Percentiles rank a stretch among this genome's conserved stretches.
phyloP scores from a whole-genome alignment of 768 basidiomycete species.

The Tephrocybe sp. region DNA sequence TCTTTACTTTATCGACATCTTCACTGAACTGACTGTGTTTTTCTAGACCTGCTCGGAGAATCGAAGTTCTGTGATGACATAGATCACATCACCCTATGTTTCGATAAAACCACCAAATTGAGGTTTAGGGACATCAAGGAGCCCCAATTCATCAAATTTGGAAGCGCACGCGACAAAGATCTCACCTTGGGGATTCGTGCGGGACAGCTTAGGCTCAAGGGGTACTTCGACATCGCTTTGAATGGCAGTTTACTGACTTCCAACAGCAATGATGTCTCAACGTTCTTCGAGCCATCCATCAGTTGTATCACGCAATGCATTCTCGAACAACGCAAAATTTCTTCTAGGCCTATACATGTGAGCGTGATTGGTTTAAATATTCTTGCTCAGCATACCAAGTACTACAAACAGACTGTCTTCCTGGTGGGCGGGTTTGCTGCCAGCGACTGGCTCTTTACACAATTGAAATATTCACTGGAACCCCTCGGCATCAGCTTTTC shows the following conservation, averaged over 20 bases:
- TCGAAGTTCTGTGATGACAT: slow-evolving; percentile 42
- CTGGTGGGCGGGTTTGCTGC: slow-evolving; percentile 56
- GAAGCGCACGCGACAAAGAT: slow-evolving; percentile 40
- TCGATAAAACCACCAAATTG: slow-evolving; percentile 47
- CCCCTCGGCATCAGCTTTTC: slow-evolving; percentile 32
- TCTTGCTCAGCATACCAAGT: background rate
- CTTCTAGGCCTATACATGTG: slow-evolving; percentile 7
- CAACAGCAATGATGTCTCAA: slow-evolving; percentile 21
- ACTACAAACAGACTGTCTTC: slow-evolving; percentile 33
- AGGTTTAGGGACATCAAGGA: slow-evolving; percentile 35
- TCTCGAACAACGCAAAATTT: slow-evolving; percentile 9
- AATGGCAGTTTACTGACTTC: background rate
- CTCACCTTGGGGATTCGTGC: slow-evolving; percentile 35
- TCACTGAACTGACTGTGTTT: background rate
- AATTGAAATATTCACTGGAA: slow-evolving; percentile 36
- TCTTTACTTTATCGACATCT: background rate
- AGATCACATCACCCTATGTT: slow-evolving; percentile 36
- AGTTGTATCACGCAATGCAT: slow-evolving; percentile 22
- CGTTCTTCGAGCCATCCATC: slow-evolving; percentile 28
- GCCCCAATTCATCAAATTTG: slow-evolving; percentile 45
- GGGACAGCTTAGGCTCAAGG: slow-evolving; percentile 45
- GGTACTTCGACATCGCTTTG: slow-evolving; percentile 20
- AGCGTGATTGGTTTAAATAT: background rate
- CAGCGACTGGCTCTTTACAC: slow-evolving; percentile 46
- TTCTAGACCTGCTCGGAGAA: slow-evolving; percentile 35